Evolutionary conservation across 306 rosid genomes (phyloP), one percentile per base, ranked within the genome.

Genomic region (Medicago arabica): DNA sequence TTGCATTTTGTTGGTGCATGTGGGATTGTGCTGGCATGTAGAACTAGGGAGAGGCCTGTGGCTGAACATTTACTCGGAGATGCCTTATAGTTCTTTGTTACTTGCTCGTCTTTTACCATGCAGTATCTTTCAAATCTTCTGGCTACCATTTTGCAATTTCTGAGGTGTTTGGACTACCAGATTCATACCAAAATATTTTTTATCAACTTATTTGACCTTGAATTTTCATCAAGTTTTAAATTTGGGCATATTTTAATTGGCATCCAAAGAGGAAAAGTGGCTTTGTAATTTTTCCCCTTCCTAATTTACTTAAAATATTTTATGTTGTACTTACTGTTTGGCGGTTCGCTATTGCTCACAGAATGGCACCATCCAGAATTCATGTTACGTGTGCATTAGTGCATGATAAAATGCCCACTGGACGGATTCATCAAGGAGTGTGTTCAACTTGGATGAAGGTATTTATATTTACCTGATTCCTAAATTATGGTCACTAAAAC

Each of bases 401-500:
- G 31, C 25, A 72, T 63, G 98, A 92, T 75, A 89, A 86, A 81
- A 92, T 86, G 86, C 88, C 90, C 53, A 70, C 96, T 1, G 99
- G 99, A 68, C 82, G 99, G 65, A 81, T 89, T 78, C 98, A 96
- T 68, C 89, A 77, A 76, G 99, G 99, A 83, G 84, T 96, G 16
- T 92, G 98, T 75, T 96, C 99, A 31, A 96, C 99, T 18, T 96
- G 99, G 99, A 96, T 96, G 91, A 92, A 89, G 99, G 99, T 96
- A 87, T 54, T 71, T 60, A 17, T 53, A 16, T 69, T 75, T 60
- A 21, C 75, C 5, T 39, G 38, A 75, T 80, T 69, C 75, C 34
- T 53, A 21, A 15, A 43, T 81, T 64, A n/a, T 38, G 61, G 39
- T 69, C 39, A 62, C 66, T 36, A 12, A 28, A 28, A 28, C 31